Base-by-base conservation (phyloP, 1,139 yeast genomes). In the Zygoascus hellenicus region DNA sequence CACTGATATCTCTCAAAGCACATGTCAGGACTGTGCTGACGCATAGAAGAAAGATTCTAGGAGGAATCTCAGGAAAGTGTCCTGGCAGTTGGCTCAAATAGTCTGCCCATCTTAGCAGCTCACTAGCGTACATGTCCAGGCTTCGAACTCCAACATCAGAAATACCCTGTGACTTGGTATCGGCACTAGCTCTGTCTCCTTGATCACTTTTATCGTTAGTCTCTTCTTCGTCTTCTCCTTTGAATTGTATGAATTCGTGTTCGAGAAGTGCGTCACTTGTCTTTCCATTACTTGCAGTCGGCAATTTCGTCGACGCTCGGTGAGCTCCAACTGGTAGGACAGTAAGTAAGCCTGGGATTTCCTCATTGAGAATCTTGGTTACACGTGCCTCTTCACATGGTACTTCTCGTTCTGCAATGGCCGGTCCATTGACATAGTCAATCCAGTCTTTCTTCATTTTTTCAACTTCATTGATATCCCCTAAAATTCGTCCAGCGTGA, bases 371-470 rank as follows among this genome's bases (percentile, higher is more conserved):
- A 26, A 78, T 63, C 14, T 63, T 60, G 11, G 69, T 58, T 35
- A 76, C 71, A n/a, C 58, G 58, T 11, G 56, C 59, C 17, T 59
- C 65, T 19, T 67, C 68, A 58, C 87, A 80, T 0, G 85, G 80
- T 7, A 77, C 69, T 52, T 81, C 86, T 34, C 81, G 70, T 19
- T 67, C 61, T 1, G 80, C 72, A 33, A 82, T 67, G 30, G 74
- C 72, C 30, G 65, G 68, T 40, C 79, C 65, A 54, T 82, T 76
- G 43, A 83, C 75, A 44, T 62, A 63, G 45, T 69, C 69, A 47
- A 68, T 58, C 86, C 89, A 83, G 56, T 81, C 87, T 38, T 68
- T 64, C 45, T 72, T 60, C 89, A 84, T 81, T 33, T 72, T 62
- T 32, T 65, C 66, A 39, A 77, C 69, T 48, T 78, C 82, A 22